Evolutionary conservation across 2,329 filamentous ascomycete genomes (phyloP), one percentile per base, ranked within the genome.

Genomic region (Exserohilum turcica): DNA sequence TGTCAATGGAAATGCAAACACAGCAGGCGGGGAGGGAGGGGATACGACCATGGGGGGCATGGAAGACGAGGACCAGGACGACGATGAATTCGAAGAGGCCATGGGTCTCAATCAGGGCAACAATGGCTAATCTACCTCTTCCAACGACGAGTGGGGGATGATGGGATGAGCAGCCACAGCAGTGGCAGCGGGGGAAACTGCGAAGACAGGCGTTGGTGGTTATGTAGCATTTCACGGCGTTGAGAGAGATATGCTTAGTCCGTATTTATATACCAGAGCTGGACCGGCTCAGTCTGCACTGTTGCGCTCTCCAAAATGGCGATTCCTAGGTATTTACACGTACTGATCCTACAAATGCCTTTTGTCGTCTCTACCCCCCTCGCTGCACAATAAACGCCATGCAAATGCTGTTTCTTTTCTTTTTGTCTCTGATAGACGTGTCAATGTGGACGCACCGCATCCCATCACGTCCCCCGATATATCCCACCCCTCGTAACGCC

Each of bases 51-150:
- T 72, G 66, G 61, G 68, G 1, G 68, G 66, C 0, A 65, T 68
- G 65, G 71, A 63, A 4, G 71, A 70, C 19, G 71, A 68, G n/a
- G 71, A 67, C 33, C 67, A 69, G 18, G 77, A 78, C 63, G 74
- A 79, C 50, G 75, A 79, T 60, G 75, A 78, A 49, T 80, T 79
- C 64, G 76, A 74, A 58, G 70, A 72, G 54, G 72, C 69, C 5
- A 74, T 75, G 71, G 72, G 72, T 3, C 39, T 54, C 10, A 49
- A 37, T 8, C 24, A 32, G 29, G 49, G 51, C 35, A 45, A 21
- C 5, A 45, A 19, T 33, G 32, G 37, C 3, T 47, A 18, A 43
- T 27, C 10, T 4, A 39, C 6, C 15, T 19, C 7, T 7, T 24
- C 7, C 21, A 24, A 24, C 4, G 21, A 4, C 21, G 4, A 24